Conservation (phyloP, 2,329 filamentous ascomycete species). For the Zymoseptoria ardabiliae region DNA sequence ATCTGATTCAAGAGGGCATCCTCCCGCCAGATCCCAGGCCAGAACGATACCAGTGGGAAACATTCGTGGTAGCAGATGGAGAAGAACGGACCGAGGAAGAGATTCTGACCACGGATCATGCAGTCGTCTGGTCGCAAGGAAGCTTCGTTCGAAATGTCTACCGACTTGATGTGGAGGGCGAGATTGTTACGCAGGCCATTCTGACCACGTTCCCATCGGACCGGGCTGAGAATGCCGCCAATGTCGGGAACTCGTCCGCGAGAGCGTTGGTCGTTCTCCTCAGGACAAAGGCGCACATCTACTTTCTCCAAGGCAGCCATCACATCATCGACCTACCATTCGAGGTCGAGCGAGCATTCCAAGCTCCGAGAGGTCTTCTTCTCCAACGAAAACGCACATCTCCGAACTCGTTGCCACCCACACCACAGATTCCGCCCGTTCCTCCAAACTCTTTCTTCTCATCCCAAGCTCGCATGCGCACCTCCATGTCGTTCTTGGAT, state of each 20-base stretch:
- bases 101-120: slow-evolving; percentile 64
- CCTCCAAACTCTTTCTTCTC: slow-evolving; percentile 80
- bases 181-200: slow-evolving; percentile 76
- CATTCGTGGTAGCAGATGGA: slow-evolving; percentile 39
- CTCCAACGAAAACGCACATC: slow-evolving; percentile 69
- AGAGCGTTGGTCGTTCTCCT: slow-evolving; percentile 79
- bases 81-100: slow-evolving; percentile 60
- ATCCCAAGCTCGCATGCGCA: slow-evolving; percentile 47
- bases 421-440: slow-evolving; percentile 43
- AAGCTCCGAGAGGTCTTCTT: slow-evolving; percentile 74
- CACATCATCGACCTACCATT: slow-evolving; percentile 92
- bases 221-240: not conserved
- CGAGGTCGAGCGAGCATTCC: slow-evolving; percentile 79
- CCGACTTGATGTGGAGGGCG: slow-evolving; percentile 78
- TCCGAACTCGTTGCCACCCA: slow-evolving; percentile 32
- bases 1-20: slow-evolving; percentile 74
- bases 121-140: slow-evolving; percentile 84
- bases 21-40: slow-evolving; percentile 60
- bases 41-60: slow-evolving; percentile 69
- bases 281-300: slow-evolving; percentile 86
- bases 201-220: slow-evolving; percentile 68
- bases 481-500: slow-evolving; percentile 30
- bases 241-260: not conserved
- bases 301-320: slow-evolving; percentile 78
- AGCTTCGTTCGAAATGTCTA: slow-evolving; percentile 79